A percentile compares a stretch with the other conserved stretches of the same genome.
Evolutionary conservation across 805 yeast species (phyloP).

Genomic region (Blastobotrys robertii): DNA sequence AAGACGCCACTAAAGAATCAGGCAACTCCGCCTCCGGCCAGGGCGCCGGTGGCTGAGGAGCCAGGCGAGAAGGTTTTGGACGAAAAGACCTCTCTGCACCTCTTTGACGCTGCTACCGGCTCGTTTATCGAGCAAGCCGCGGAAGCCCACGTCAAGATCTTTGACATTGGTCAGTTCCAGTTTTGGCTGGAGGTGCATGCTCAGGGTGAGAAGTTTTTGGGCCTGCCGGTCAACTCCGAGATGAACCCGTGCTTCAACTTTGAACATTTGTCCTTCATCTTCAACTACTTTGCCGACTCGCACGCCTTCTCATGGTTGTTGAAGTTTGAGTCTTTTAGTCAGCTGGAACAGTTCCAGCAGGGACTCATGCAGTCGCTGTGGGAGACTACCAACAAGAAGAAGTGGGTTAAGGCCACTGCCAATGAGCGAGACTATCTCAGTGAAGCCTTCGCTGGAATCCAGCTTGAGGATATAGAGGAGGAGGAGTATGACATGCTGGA

Average conservation of each 20-base stretch:
- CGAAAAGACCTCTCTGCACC: slow-evolving; percentile 36
- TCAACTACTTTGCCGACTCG: slow-evolving; percentile 41
- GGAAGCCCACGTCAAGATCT: slow-evolving; percentile 29
- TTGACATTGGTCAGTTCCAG: slow-evolving; percentile 40
- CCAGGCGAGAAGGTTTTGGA: neutral
- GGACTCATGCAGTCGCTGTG: slow-evolving; percentile 45
- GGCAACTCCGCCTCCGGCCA: neutral
- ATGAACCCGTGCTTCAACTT: slow-evolving; percentile 61
- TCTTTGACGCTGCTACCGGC: slow-evolving; percentile 46
- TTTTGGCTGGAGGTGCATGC: slow-evolving; percentile 42
- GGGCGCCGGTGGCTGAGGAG: neutral
- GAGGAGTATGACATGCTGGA: slow-evolving; percentile 32
- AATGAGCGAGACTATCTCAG: slow-evolving; percentile 47
- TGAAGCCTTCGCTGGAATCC: slow-evolving; percentile 41
- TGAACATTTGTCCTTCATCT: slow-evolving; percentile 49
- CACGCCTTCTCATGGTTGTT: slow-evolving; percentile 52
- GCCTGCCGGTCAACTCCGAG: slow-evolving; percentile 35
- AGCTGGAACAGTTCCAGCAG: slow-evolving; percentile 43
- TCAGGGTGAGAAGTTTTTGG: slow-evolving; percentile 26
- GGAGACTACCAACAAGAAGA: slow-evolving; percentile 45
- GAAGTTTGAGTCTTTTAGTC: slow-evolving; percentile 36
- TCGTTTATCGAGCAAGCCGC: slow-evolving; percentile 37
- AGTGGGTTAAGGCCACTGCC: slow-evolving; percentile 37
- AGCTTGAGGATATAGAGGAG: slow-evolving; percentile 27
- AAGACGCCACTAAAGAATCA: slow-evolving; percentile 2